Evolutionary conservation across 176 grass and related monocot genomes (phyloP).

Genomic region (Ensete ventricosum): DNA sequence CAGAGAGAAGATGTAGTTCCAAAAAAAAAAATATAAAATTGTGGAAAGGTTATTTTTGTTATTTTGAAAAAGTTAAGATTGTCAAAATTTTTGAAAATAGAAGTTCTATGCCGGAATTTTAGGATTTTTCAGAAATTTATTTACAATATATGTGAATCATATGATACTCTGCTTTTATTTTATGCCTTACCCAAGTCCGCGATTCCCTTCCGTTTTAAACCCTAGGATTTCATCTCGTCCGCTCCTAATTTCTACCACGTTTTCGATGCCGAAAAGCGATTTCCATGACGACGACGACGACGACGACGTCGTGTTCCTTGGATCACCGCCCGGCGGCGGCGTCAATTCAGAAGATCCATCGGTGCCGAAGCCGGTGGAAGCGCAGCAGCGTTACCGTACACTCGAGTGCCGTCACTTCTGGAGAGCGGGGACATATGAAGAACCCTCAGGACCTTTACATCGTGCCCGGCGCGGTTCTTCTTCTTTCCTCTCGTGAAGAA

Average conservation of each 20-base stretch:
- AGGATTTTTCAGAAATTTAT: no score
- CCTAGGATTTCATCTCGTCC: background rate
- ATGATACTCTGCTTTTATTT: no score
- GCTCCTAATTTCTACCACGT: background rate
- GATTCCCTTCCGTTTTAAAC: background rate
- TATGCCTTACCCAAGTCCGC: no score
- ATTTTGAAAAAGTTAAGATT: no score
- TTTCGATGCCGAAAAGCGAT: background rate
- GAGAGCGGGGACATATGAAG: slow-evolving; percentile 55
- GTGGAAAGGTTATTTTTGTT: no score
- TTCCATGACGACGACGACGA: background rate
- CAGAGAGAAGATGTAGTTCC: no score
- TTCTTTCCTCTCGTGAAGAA: background rate
- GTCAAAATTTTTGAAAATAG: no score
- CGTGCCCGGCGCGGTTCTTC: slow-evolving; percentile 27
- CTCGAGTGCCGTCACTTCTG: slow-evolving; percentile 79
- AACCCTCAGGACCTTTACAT: slow-evolving; percentile 14
- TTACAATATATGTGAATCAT: no score
- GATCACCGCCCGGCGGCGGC: background rate
- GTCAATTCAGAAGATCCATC: background rate
- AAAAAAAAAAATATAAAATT: no score
- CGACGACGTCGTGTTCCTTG: background rate
- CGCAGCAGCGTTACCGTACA: background rate
- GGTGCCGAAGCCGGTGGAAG: background rate
- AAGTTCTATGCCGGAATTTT: no score